These are phyloP conservation scores for Fusarium palustre DNA, from an alignment of 2,329 filamentous ascomycete species.

Conservation along the genomic window DNA sequence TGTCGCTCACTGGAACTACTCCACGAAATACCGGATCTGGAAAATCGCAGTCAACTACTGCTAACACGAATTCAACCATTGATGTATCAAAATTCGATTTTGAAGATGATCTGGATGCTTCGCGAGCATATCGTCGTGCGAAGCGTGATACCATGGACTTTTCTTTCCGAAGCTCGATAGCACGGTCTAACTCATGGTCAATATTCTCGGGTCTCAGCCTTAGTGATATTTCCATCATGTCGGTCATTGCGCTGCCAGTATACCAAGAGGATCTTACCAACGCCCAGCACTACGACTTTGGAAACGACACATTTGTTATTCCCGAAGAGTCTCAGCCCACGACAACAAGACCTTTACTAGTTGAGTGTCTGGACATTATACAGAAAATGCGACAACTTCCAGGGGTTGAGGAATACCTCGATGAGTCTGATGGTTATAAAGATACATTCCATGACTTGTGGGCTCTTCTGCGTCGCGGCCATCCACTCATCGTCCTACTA, in stretches of 20 bases:
- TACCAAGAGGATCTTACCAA: background rate
- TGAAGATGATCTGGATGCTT: background rate
- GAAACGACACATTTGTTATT: background rate
- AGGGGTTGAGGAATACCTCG: background rate
- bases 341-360: background rate
- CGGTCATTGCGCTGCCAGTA: background rate
- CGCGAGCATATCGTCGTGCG: background rate
- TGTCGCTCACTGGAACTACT: background rate
- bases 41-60: background rate
- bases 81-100: background rate
- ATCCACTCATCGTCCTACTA: background rate
- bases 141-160: background rate
- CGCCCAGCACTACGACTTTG: background rate
- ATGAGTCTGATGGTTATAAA: fast-evolving
- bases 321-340: fast-evolving
- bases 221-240: background rate
- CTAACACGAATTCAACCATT: background rate
- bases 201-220: background rate
- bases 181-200: background rate
- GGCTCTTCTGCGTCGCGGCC: background rate
- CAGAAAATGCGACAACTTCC: background rate
- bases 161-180: background rate
- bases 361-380: background rate
- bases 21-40: background rate
- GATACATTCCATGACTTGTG: background rate